Conservation (phyloP, 2,329 filamentous ascomycete species). For the Hypoxylon sp. region DNA sequence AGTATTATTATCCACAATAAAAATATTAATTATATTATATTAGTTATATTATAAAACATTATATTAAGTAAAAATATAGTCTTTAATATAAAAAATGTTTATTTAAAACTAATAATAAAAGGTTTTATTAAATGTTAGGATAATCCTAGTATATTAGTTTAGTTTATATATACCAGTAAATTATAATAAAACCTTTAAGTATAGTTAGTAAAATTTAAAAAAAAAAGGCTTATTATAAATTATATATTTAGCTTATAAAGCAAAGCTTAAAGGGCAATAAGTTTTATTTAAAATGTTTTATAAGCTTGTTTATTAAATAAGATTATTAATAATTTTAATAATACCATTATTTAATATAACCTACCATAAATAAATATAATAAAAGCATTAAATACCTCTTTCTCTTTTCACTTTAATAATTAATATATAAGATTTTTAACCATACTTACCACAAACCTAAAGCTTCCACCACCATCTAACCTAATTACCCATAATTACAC, state of each 20-base stretch:
- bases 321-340: conserved; percentile 2
- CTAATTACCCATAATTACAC: neutral
- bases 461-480: neutral
- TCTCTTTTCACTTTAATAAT: neutral
- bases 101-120: neutral
- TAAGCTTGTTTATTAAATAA: neutral
- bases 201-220: too few relatives aligned
- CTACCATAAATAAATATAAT: neutral
- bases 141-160: too few relatives aligned
- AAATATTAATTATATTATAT: neutral
- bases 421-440: neutral
- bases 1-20: neutral
- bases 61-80: neutral
- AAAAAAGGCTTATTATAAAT: too few relatives aligned
- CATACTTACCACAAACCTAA: neutral
- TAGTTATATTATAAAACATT: neutral
- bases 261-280: too few relatives aligned
- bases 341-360: too few relatives aligned
- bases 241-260: too few relatives aligned
- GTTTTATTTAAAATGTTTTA: neutral
- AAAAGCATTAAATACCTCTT: neutral
- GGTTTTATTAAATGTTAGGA: too few relatives aligned
- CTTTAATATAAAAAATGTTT: neutral
- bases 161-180: too few relatives aligned
- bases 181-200: too few relatives aligned